Conservation (phyloP, 371 early-diverging fungal species). For the Paraphysoderma sedebokerense region DNA sequence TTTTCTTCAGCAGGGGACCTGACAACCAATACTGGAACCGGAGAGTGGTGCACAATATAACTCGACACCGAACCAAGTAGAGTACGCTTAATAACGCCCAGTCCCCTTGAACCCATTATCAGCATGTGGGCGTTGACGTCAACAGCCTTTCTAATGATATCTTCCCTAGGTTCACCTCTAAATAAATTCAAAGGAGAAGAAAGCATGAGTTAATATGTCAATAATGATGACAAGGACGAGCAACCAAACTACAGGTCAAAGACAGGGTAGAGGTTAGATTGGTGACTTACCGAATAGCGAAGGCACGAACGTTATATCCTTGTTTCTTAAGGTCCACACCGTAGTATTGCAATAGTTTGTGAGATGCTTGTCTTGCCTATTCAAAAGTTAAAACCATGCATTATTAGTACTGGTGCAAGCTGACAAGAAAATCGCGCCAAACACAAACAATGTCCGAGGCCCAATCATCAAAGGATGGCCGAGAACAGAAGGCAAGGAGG, state of each 20-base stretch:
- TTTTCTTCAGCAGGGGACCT: neutral
- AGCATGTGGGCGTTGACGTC: slow-evolving; percentile 1
- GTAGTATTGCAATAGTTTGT: neutral
- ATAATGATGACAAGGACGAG: no score
- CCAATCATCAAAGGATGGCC: no score
- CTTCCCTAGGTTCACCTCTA: slow-evolving; percentile 4
- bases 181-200: no score
- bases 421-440: no score
- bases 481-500: no score
- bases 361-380: neutral
- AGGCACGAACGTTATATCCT: neutral
- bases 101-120: slow-evolving; percentile 1
- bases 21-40: slow-evolving; percentile 4
- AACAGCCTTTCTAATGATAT: slow-evolving; percentile 3
- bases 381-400: no score
- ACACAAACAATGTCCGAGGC: no score
- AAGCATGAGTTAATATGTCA: no score
- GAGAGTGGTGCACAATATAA: slow-evolving; percentile 3
- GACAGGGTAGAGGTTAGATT: no score
- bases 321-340: neutral
- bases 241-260: no score
- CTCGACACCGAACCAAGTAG: slow-evolving; percentile 2
- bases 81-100: slow-evolving; percentile 5
- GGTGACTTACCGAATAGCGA: no score
- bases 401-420: no score